These are phyloP conservation scores for Abrus pulchellus DNA, from an alignment of 306 rosid genomes.

Conservation along the genomic window DNA sequence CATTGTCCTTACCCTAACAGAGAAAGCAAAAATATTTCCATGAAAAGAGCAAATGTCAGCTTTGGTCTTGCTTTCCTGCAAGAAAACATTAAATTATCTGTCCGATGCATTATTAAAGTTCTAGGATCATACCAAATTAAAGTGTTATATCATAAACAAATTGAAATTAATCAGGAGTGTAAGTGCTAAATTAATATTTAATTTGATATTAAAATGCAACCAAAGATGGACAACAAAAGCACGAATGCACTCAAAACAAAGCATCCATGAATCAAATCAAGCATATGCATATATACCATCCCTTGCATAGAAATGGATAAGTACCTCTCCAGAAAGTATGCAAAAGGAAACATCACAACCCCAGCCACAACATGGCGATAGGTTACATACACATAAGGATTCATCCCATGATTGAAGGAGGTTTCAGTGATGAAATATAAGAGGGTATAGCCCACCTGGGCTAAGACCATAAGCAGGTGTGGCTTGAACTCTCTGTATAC, in stretches of 20 bases:
- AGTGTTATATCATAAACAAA: not conserved
- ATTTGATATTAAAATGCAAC: conserved; percentile 1
- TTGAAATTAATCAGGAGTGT: not conserved
- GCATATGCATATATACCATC: not conserved
- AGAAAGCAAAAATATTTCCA: conserved; percentile 84
- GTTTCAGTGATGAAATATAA: conserved; percentile 75
- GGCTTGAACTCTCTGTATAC: conserved; percentile 66
- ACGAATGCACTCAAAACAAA: not conserved
- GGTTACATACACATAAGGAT: conserved; percentile 81
- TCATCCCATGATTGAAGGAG: conserved; percentile 93
- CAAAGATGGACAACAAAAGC: not conserved
- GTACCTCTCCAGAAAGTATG: conserved; percentile 84
- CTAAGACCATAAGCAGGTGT: conserved; percentile 68
- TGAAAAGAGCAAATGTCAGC: conserved; percentile 65
- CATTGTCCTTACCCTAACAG: conserved; percentile 69
- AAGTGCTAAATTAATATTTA: not conserved
- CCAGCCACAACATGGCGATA: conserved; percentile 73
- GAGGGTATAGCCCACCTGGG: conserved; percentile 68
- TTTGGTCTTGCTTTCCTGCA: conserved; percentile 75
- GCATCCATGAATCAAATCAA: conserved; percentile 20
- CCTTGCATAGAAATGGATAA: not conserved
- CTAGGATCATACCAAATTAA: not conserved
- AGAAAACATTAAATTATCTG: not conserved
- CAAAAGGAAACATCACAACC: conserved; percentile 71
- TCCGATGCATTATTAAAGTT: not conserved